Evolutionary conservation across 163 green algal genomes (phyloP).

Genomic region (Chlamydomonas reinhardtii): DNA sequence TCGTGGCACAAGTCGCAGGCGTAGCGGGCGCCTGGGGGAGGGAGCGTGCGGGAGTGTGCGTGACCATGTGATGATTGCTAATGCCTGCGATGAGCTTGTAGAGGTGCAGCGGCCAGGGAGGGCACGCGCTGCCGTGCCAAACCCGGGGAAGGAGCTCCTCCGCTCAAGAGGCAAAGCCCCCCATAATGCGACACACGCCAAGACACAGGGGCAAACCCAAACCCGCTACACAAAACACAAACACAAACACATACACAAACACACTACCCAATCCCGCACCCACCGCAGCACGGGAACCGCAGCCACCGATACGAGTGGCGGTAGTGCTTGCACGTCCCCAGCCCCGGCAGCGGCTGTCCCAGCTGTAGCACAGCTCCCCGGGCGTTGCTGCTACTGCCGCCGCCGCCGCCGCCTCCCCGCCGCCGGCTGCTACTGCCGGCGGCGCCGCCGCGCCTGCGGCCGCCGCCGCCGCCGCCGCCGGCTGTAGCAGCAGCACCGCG

Average conservation of each 20-base stretch:
- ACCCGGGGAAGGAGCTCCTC: no score
- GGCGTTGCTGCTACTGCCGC: neutral
- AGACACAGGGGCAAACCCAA: no score
- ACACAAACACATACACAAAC: no score
- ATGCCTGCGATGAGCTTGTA: no score
- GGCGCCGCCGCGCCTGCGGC: neutral
- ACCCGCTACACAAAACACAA: no score
- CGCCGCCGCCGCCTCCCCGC: neutral
- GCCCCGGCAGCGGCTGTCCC: conserved; percentile 71
- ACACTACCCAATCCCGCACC: neutral
- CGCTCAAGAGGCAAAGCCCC: no score
- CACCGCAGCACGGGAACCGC: conserved; percentile 85
- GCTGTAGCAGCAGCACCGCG: neutral
- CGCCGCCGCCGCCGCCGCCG: neutral
- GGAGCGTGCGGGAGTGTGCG: neutral
- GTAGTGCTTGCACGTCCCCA: conserved; percentile 85
- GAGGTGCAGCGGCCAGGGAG: no score
- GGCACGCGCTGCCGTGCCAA: no score
- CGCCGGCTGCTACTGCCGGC: neutral
- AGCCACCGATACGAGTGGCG: conserved; percentile 82
- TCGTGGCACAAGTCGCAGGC: conserved; percentile 86
- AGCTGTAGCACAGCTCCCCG: conserved; percentile 32
- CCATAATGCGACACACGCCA: no score
- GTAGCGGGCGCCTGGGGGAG: conserved; percentile 59
- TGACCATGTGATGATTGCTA: no score